phyloP scores from a whole-genome alignment of 768 basidiomycete genomes.

The Russula sp. region DNA sequence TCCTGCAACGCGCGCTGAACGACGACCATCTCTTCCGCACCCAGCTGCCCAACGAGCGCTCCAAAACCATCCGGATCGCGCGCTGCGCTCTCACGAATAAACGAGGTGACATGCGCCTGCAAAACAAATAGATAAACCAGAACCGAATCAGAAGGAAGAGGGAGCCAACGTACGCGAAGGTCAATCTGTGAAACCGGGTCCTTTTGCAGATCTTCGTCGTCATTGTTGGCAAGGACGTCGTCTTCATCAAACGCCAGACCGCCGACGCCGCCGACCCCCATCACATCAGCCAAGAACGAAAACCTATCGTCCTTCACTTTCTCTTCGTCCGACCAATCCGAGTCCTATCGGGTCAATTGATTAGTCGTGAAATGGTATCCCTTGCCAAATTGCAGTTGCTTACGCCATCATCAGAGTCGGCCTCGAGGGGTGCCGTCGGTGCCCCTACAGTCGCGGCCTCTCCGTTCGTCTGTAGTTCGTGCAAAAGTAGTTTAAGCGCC shows the following conservation, averaged over 20 bases:
- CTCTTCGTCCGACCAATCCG: constrained; percentile 93
- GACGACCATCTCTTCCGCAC: constrained; percentile 64
- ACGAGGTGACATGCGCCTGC: constrained; percentile 61
- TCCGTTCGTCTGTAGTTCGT: constrained; percentile 74
- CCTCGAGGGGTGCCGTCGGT: constrained; percentile 43
- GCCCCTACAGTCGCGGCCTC: constrained; percentile 62
- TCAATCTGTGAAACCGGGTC: constrained; percentile 88
- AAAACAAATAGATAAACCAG: neutral
- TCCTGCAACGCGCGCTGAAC: constrained; percentile 36
- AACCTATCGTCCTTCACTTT: constrained; percentile 67
- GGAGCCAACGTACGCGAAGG: constrained; percentile 44
- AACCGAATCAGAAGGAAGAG: too few relatives aligned
- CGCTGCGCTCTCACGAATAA: constrained; percentile 62
- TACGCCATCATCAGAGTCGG: constrained; percentile 75
- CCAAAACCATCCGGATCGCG: constrained; percentile 58
- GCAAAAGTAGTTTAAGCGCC: constrained; percentile 81
- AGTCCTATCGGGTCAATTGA: too few relatives aligned
- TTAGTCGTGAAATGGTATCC: too few relatives aligned
- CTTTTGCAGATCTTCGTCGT: constrained; percentile 81
- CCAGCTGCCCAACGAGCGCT: constrained; percentile 54
- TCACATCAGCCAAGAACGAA: too few relatives aligned
- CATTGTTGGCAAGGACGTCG: constrained; percentile 60
- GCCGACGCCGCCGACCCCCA: constrained; percentile 66
- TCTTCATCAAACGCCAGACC: constrained; percentile 64
- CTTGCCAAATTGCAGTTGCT: too few relatives aligned